Percentiles rank a stretch among this genome's conserved stretches.
Conservation (phyloP, 192 early-diverging fungal species). For the Podila horticola region DNA sequence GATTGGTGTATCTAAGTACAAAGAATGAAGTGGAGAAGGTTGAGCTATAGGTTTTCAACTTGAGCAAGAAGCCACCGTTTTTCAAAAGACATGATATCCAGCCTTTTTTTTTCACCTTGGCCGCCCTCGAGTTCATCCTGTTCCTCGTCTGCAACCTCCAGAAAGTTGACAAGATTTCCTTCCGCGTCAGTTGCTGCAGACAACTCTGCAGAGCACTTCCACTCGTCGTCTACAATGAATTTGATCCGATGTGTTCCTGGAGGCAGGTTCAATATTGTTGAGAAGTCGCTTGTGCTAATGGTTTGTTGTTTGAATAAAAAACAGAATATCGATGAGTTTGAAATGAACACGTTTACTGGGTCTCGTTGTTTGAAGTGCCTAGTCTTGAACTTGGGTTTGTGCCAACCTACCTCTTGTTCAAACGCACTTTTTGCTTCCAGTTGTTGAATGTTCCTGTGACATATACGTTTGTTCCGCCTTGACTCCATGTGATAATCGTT, state of each 20-base stretch:
- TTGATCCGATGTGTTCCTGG: constrained; percentile 95
- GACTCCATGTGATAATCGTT: constrained; percentile 90
- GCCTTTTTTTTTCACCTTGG: constrained; percentile 20
- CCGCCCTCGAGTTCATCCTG: constrained; percentile 64
- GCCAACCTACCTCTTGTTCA: constrained; percentile 65
- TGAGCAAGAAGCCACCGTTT: not conserved
- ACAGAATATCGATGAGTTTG: not conserved
- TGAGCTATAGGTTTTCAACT: constrained; percentile 5
- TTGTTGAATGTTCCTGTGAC: constrained; percentile 97
- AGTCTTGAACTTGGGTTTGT: not conserved
- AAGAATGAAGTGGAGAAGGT: no score
- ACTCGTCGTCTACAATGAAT: constrained; percentile 98
- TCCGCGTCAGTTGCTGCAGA: constrained; percentile 92
- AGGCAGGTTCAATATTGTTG: constrained; percentile 87
- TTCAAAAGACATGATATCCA: no score
- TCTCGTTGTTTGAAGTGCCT: not conserved
- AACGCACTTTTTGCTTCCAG: constrained; percentile 93
- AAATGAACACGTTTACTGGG: not conserved
- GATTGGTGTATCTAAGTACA: constrained; percentile 26
- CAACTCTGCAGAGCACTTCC: constrained; percentile 94
- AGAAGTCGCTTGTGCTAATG: constrained; percentile 77
- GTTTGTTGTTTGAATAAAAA: constrained; percentile 13
- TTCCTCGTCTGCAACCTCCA: constrained; percentile 85
- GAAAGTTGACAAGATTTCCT: constrained; percentile 95
- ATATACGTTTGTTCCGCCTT: constrained; percentile 86